Evolutionary conservation across 441 rosid species (phyloP).

Genomic region (Isatis lusitanica): DNA sequence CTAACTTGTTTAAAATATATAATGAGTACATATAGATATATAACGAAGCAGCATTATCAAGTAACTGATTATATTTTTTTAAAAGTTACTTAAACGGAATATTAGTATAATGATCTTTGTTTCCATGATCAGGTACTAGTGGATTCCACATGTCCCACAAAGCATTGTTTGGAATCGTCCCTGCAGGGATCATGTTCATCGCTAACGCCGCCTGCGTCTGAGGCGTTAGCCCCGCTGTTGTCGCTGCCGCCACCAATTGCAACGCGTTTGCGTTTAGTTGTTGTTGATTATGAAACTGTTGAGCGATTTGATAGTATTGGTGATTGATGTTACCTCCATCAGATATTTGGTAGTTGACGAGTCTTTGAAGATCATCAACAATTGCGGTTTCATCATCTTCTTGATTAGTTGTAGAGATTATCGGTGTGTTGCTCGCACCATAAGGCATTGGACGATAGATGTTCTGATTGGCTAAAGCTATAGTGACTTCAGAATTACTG

Average conservation of each 20-base stretch:
- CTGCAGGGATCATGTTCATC: constrained; percentile 49
- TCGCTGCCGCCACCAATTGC: constrained; percentile 38
- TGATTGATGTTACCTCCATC: constrained; percentile 38
- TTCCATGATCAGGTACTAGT: constrained; percentile 50
- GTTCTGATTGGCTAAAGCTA: constrained; percentile 62
- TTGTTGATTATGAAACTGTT: constrained; percentile 38
- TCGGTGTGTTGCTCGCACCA: constrained; percentile 34
- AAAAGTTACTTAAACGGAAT: constrained; percentile 61
- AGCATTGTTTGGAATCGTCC: constrained; percentile 45
- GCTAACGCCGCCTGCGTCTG: constrained; percentile 48
- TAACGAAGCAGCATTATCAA: constrained; percentile 2
- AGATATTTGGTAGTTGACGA: constrained; percentile 66
- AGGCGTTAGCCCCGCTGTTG: constrained; percentile 26
- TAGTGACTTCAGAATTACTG: constrained; percentile 63
- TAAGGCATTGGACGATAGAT: constrained; percentile 49
- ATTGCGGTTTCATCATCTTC: constrained; percentile 36
- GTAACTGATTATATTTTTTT: background rate
- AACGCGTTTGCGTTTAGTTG: constrained; percentile 42
- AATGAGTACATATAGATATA: background rate
- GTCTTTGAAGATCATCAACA: constrained; percentile 75
- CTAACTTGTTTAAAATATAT: constrained; percentile 15
- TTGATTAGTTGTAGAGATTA: constrained; percentile 41
- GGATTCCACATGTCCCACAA: constrained; percentile 91
- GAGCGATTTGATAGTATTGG: constrained; percentile 47
- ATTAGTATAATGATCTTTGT: constrained; percentile 54